Evolutionary conservation across 2,329 filamentous ascomycete genomes (phyloP), one percentile per base, ranked within the genome.

Genomic region (Ascochyta clinopodiicola): DNA sequence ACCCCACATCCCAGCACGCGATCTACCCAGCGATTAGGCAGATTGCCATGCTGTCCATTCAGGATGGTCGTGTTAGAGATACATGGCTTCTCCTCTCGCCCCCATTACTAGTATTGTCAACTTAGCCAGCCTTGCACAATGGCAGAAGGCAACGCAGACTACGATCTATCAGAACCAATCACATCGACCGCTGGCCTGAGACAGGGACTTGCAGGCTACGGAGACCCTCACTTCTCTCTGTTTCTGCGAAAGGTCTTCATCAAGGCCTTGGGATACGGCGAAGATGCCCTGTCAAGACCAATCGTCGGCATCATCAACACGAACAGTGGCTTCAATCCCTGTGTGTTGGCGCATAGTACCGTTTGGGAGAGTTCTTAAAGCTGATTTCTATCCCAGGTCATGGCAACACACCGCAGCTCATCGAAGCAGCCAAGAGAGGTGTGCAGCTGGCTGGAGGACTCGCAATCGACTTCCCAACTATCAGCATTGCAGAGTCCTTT

Each of bases 301-400:
- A 89, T 91, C 50, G 80, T 91, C n/a, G 88, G 88, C 44, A 87
- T 92, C 56, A 84, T 89, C 71, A 90, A 91, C 73, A 91, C 89
- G 0, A 86, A 84, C 65, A 91, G 88, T 0, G 82, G 83, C 57
- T 89, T 91, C 78, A 92, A 91, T 68, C 88, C 88, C 0, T 91
- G 52, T 56, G 38, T 17, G 52, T 35, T 35, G n/a, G 25, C 10
- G 10, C 4, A 5, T 9, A 24, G 9, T 13, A 6, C 10, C 2
- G 39, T 15, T 13, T 13, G n/a, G 5, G 6, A 13, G 2, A 7
- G 15, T 19, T 3, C 36, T 12, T n/a, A 1, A 5, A 5, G 12
- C 29, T 50, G 5, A 53, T 21, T 3, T n/a, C 12, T 17, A 12
- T 15, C 2, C 12, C 8, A 56, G 52, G 89, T 69, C 88, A 91